Percentiles rank a stretch among this genome's conserved stretches.
phyloP scores from a whole-genome alignment of 2,329 filamentous ascomycete genomes.

The Pseudogymnoascus sp. region DNA sequence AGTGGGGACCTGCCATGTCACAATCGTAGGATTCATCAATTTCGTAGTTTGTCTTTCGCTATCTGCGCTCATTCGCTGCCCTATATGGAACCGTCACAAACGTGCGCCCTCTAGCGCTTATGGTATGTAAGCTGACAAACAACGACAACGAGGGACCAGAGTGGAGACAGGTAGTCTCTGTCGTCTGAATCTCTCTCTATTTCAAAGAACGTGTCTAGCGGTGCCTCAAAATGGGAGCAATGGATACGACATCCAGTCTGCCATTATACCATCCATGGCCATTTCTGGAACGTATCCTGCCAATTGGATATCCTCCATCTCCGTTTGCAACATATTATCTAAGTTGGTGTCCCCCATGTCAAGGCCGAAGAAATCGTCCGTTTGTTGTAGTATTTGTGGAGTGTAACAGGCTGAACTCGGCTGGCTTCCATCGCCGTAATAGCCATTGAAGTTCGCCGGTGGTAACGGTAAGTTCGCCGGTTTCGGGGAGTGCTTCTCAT shows the following conservation, averaged over 20 bases:
- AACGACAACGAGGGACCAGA: not conserved
- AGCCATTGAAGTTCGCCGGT: not conserved
- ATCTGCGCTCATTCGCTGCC: not conserved
- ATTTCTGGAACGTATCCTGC: not conserved
- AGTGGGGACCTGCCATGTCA: not conserved
- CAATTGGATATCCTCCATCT: not conserved
- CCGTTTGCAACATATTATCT: not conserved
- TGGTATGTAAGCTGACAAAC: not conserved
- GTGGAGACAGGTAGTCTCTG: not conserved
- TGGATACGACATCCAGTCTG: conserved; percentile 6
- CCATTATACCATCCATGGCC: not conserved
- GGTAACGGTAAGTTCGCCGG: not conserved
- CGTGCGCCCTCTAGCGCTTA: not conserved
- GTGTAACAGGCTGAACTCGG: not conserved
- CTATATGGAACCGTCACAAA: not conserved
- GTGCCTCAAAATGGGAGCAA: not conserved
- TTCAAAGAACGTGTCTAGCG: not conserved
- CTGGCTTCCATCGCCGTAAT: not conserved
- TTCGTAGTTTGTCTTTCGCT: not conserved
- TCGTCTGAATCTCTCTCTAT: not conserved
- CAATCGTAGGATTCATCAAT: not conserved
- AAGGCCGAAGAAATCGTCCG: not conserved
- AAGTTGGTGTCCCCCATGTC: not conserved
- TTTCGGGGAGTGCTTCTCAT: not conserved
- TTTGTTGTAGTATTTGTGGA: not conserved